Percentiles rank a stretch among this genome's conserved stretches.
Conservation (phyloP, 2,329 filamentous ascomycete genomes). For the Ustulina deusta region DNA sequence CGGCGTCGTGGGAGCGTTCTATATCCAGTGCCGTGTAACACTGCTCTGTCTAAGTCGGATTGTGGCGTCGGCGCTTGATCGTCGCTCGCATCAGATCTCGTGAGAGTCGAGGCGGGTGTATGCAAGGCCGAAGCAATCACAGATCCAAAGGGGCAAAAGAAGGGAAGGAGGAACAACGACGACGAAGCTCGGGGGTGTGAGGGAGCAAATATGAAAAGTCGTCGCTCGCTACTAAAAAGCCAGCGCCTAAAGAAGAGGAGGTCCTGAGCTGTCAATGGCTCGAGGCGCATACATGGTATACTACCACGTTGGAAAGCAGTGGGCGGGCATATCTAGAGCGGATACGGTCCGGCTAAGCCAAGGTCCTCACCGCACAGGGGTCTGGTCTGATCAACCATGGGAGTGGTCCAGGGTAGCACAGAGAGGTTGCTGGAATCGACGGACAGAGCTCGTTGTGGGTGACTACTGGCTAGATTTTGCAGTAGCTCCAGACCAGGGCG, state of each 20-base stretch:
- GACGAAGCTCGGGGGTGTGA: conserved; percentile 47
- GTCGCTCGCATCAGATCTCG: conserved; percentile 49
- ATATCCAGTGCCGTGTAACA: conserved; percentile 50
- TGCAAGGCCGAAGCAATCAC: conserved; percentile 47
- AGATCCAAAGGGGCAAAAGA: conserved; percentile 48
- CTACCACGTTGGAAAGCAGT: conserved; percentile 53
- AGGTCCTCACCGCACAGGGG: conserved; percentile 54
- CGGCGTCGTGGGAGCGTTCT: conserved; percentile 48
- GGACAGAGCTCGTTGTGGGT: conserved; percentile 45
- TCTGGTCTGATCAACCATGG: conserved; percentile 52
- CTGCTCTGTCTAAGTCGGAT: conserved; percentile 43
- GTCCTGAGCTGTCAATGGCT: conserved; percentile 59
- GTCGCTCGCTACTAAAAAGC: conserved; percentile 52
- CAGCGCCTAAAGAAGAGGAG: conserved; percentile 58
- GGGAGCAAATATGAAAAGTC: conserved; percentile 54
- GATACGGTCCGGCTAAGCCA: conserved; percentile 59
- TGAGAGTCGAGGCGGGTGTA: conserved; percentile 44
- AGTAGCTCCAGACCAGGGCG: conserved; percentile 51
- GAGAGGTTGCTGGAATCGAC: conserved; percentile 50
- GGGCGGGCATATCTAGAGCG: conserved; percentile 59
- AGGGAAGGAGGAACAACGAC: conserved; percentile 46
- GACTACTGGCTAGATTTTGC: conserved; percentile 52
- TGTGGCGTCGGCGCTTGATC: conserved; percentile 49
- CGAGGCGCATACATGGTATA: conserved; percentile 53
- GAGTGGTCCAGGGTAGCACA: conserved; percentile 49